phyloP scores from a whole-genome alignment of 169 alveolate species.

The Eimeria falciformis region DNA sequence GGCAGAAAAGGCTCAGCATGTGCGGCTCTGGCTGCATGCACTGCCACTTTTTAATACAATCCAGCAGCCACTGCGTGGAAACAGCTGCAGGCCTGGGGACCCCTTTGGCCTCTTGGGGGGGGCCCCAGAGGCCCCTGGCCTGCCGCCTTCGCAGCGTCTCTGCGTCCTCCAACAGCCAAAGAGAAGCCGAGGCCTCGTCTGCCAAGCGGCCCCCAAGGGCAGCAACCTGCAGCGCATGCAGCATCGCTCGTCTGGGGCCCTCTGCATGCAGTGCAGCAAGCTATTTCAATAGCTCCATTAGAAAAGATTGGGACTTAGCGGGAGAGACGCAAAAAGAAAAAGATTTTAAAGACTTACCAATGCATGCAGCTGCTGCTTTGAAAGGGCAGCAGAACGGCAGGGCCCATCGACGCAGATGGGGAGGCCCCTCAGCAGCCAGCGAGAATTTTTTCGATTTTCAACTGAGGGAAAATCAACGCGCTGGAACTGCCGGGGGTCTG shows the following conservation, averaged over 20 bases:
- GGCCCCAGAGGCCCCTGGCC: constrained; percentile 50
- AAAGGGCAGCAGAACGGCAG: constrained; percentile 50
- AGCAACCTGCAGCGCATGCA: constrained; percentile 34
- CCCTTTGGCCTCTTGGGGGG: background rate
- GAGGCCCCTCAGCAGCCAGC: constrained; percentile 59
- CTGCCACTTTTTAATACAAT: constrained; percentile 46
- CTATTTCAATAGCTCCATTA: background rate
- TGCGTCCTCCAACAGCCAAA: constrained; percentile 50
- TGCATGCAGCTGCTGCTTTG: constrained; percentile 64
- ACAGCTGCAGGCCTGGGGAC: background rate
- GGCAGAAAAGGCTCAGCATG: constrained; percentile 16
- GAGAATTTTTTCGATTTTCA: constrained; percentile 21
- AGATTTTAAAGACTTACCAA: background rate
- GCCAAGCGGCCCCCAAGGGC: constrained; percentile 56
- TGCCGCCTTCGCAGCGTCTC: constrained; percentile 69
- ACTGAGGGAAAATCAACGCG: constrained; percentile 57
- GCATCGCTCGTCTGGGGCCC: too few relatives aligned
- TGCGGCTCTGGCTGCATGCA: constrained; percentile 12
- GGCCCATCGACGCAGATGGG: constrained; percentile 50
- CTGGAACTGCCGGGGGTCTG: constrained; percentile 70
- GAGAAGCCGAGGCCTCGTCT: constrained; percentile 42
- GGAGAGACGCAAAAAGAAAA: background rate
- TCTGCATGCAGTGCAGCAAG: too few relatives aligned
- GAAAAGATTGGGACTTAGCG: background rate
- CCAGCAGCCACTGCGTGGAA: constrained; percentile 61